Conservation (phyloP, 371 early-diverging fungal species). For the Syncephalastrum monosporum region DNA sequence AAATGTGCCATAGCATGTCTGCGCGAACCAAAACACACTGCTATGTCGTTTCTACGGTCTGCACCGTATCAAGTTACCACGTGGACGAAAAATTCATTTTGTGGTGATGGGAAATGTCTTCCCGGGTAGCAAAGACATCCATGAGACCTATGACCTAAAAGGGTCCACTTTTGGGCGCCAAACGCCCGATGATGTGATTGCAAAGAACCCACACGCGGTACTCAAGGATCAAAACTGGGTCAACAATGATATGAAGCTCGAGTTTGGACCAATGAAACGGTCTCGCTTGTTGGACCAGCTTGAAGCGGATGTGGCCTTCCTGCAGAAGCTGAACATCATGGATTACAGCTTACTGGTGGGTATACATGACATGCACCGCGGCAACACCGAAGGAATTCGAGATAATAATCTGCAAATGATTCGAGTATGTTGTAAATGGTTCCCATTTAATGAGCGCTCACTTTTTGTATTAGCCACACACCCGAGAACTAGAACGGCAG, state of each 20-base stretch:
- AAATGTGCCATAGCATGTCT: slow-evolving; percentile 67
- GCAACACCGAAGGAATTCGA: slow-evolving; percentile 82
- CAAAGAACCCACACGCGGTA: slow-evolving; percentile 74
- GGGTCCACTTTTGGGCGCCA: slow-evolving; percentile 39
- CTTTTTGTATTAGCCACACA: slow-evolving; percentile 11
- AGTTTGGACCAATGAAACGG: slow-evolving; percentile 80
- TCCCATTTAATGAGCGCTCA: not conserved
- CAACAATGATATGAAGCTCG: slow-evolving; percentile 60
- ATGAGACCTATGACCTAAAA: slow-evolving; percentile 92
- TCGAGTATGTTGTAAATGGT: slow-evolving; percentile 4
- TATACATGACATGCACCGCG: slow-evolving; percentile 80
- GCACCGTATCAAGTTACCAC: slow-evolving; percentile 93
- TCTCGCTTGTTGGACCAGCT: slow-evolving; percentile 76
- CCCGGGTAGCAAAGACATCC: slow-evolving; percentile 93
- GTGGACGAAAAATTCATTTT: slow-evolving; percentile 91
- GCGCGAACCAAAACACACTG: slow-evolving; percentile 86
- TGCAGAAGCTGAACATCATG: slow-evolving; percentile 86
- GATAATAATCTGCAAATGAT: slow-evolving; percentile 71
- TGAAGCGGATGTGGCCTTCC: slow-evolving; percentile 76
- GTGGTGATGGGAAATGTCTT: slow-evolving; percentile 98
- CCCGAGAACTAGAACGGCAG: slow-evolving; percentile 28
- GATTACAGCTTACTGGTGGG: slow-evolving; percentile 96
- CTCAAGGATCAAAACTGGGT: slow-evolving; percentile 96
- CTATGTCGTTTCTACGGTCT: slow-evolving; percentile 92
- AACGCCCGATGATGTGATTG: slow-evolving; percentile 66